Percentiles rank a stretch among this genome's conserved stretches.
phyloP scores from a whole-genome alignment of 192 early-diverging fungal species.

The Podila clonocystis region DNA sequence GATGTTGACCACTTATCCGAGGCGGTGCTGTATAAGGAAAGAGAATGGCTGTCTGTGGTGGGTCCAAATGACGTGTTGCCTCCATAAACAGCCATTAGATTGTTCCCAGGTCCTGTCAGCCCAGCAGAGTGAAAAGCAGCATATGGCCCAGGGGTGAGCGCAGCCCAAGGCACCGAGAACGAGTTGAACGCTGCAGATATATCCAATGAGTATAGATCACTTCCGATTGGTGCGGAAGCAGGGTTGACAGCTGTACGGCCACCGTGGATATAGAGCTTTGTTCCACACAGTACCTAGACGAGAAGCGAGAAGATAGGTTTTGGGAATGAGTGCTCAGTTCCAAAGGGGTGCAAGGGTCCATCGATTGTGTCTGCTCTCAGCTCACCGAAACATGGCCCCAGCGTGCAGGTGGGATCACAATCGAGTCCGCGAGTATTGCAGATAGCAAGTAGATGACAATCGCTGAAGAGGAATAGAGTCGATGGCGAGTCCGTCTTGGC shows the following conservation, averaged over 20 bases:
- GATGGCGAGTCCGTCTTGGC: too few relatives aligned
- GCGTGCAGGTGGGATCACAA: slow-evolving; percentile 33
- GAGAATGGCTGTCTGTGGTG: slow-evolving; percentile 4
- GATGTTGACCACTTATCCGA: slow-evolving; percentile 21
- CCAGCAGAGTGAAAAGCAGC: slow-evolving; percentile 32
- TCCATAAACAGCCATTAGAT: slow-evolving; percentile 33
- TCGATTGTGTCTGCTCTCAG: not conserved
- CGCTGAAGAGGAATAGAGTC: too few relatives aligned
- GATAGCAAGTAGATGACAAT: not conserved
- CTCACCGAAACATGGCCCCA: slow-evolving; percentile 45
- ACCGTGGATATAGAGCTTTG: slow-evolving; percentile 35
- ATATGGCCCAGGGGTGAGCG: slow-evolving; percentile 40
- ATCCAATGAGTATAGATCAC: slow-evolving; percentile 40
- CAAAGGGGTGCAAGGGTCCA: not conserved
- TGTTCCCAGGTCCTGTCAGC: slow-evolving; percentile 21
- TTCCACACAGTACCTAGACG: slow-evolving; percentile 25
- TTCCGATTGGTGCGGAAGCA: slow-evolving; percentile 34
- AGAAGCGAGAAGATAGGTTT: not conserved
- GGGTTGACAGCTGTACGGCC: slow-evolving; percentile 45
- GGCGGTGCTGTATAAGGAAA: slow-evolving; percentile 22
- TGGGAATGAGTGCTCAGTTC: not conserved
- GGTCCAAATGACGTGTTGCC: slow-evolving; percentile 40
- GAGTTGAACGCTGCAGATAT: slow-evolving; percentile 36
- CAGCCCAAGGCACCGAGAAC: slow-evolving; percentile 37
- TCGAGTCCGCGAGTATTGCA: not conserved